phyloP scores from a whole-genome alignment of 1,139 yeast genomes.

The Pichia sp. region DNA sequence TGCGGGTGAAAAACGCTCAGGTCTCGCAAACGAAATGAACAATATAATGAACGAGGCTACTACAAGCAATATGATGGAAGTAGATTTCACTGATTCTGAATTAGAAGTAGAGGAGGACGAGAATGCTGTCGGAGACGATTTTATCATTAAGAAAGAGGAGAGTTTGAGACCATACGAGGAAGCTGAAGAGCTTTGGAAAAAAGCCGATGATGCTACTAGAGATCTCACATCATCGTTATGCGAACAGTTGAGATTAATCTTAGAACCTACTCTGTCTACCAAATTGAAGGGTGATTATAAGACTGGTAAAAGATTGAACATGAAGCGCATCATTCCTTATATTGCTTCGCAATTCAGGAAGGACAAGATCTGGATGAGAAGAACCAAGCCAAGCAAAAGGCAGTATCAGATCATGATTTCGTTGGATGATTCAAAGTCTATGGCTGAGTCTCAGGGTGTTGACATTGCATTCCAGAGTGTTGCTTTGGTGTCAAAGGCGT shows the following conservation, averaged over 20 bases:
- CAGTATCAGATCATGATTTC: conserved; percentile 98
- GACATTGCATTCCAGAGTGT: conserved; percentile 92
- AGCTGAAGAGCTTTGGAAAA: conserved; percentile 76
- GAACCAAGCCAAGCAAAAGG: conserved; percentile 96
- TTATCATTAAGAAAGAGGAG: background rate
- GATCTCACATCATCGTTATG: conserved; percentile 84
- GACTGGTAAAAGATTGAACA: conserved; percentile 93
- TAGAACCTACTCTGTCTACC: conserved; percentile 94
- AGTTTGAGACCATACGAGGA: conserved; percentile 44
- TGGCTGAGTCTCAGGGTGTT: conserved; percentile 90
- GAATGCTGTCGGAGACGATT: conserved; percentile 34
- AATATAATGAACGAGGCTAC: conserved; percentile 28
- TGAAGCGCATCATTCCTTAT: conserved; percentile 96
- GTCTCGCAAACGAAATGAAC: conserved; percentile 48
- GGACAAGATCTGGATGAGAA: conserved; percentile 96
- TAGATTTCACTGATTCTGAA: conserved; percentile 33
- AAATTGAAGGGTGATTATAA: conserved; percentile 93
- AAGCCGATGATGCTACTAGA: conserved; percentile 76
- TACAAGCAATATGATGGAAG: conserved; percentile 30
- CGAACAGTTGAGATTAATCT: conserved; percentile 86
- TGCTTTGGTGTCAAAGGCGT: conserved; percentile 89
- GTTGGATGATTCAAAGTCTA: conserved; percentile 94
- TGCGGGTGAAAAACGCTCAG: conserved; percentile 52
- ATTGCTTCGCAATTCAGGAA: conserved; percentile 97
- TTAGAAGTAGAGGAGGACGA: conserved; percentile 37